A percentile compares a stretch with the other conserved stretches of the same genome.
These are phyloP conservation scores for Coemansia aciculifera DNA, from an alignment of 192 early-diverging fungal species.

Conservation along the genomic window DNA sequence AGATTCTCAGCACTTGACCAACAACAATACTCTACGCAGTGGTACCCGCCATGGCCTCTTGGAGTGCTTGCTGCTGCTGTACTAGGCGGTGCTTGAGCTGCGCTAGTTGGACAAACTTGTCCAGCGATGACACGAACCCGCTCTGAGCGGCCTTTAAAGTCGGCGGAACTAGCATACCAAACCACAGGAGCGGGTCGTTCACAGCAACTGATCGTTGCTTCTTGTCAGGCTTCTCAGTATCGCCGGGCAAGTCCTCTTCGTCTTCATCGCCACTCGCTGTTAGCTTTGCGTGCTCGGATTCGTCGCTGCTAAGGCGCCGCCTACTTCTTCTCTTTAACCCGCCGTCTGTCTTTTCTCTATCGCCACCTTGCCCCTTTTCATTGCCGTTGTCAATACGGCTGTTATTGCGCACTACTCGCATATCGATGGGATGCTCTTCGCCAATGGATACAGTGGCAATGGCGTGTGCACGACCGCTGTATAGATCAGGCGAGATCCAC, in stretches of 20 bases:
- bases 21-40: neutral
- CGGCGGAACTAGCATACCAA: slow-evolving; percentile 54
- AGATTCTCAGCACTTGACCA: neutral
- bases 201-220: neutral
- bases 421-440: neutral
- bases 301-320: neutral
- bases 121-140: slow-evolving; percentile 34
- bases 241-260: neutral
- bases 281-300: neutral
- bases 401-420: neutral
- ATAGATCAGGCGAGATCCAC: slow-evolving; percentile 48
- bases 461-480: slow-evolving; percentile 35
- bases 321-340: slow-evolving; percentile 1
- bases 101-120: slow-evolving; percentile 27
- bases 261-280: neutral
- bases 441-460: slow-evolving; percentile 27
- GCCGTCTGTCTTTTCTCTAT: neutral
- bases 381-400: neutral
- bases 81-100: slow-evolving; percentile 22
- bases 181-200: slow-evolving; percentile 50
- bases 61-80: neutral
- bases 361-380: neutral
- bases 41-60: neutral
- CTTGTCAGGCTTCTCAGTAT: neutral
- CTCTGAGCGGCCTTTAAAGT: slow-evolving; percentile 41